Evolutionary conservation across 768 basidiomycete genomes (phyloP).

Genomic region (Termitomyces sp.): DNA sequence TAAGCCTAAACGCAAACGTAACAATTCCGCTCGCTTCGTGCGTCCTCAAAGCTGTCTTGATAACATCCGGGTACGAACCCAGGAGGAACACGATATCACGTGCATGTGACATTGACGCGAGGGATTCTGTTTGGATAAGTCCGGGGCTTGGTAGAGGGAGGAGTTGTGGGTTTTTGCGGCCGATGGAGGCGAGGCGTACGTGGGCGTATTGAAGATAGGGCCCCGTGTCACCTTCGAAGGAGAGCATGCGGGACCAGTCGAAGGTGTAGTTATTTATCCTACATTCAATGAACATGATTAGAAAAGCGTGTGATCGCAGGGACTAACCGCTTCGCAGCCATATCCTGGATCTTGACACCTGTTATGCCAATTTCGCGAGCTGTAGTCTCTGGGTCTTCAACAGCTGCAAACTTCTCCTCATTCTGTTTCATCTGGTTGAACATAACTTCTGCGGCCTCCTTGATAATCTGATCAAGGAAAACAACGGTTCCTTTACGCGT

Average conservation of each 20-base stretch:
- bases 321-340: slow-evolving; percentile 83
- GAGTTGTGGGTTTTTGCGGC: slow-evolving; percentile 86
- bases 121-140: slow-evolving; percentile 62
- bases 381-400: slow-evolving; percentile 82
- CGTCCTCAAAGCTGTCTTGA: slow-evolving; percentile 76
- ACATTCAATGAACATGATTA: not conserved
- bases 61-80: slow-evolving; percentile 87
- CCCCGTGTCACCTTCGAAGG: slow-evolving; percentile 94
- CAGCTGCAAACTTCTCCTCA: slow-evolving; percentile 82
- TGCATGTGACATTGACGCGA: slow-evolving; percentile 64
- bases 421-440: slow-evolving; percentile 96
- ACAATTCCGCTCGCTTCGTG: slow-evolving; percentile 90
- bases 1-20: slow-evolving; percentile 81
- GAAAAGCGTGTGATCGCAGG: slow-evolving; percentile 1
- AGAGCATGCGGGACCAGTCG: slow-evolving; percentile 90
- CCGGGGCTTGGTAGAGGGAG: slow-evolving; percentile 66
- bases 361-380: slow-evolving; percentile 86
- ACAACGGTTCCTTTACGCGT: slow-evolving; percentile 91
- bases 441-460: slow-evolving; percentile 86
- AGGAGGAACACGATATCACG: slow-evolving; percentile 85
- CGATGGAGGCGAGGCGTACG: slow-evolving; percentile 86
- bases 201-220: slow-evolving; percentile 97
- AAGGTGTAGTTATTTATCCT: slow-evolving; percentile 97
- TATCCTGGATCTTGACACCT: slow-evolving; percentile 96
- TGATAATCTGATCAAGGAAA: slow-evolving; percentile 89